Conservation (phyloP, 2,329 filamentous ascomycete species). For the Scedosporium minutisporum region DNA sequence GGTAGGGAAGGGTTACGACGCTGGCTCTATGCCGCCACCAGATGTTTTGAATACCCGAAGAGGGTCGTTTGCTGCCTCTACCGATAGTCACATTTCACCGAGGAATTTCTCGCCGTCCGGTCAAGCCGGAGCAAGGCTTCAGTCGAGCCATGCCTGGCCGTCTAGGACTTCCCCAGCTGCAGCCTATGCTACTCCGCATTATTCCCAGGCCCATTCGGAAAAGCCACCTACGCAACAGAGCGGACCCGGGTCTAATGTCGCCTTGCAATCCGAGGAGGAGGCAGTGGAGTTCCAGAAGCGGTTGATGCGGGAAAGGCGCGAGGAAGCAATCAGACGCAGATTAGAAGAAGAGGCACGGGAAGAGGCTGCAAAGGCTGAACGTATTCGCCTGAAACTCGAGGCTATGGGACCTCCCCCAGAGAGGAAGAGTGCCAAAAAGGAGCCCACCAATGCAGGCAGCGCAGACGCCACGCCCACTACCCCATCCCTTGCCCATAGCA, state of each 20-base stretch:
- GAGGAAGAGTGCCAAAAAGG: slow-evolving; percentile 47
- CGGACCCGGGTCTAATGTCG: neutral
- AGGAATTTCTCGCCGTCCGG: slow-evolving; percentile 29
- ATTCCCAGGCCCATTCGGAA: neutral
- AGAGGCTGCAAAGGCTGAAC: slow-evolving; percentile 60
- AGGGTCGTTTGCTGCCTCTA: slow-evolving; percentile 38
- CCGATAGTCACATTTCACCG: slow-evolving; percentile 41
- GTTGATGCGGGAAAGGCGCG: slow-evolving; percentile 63
- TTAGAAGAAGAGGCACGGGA: slow-evolving; percentile 61
- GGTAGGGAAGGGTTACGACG: slow-evolving; percentile 31
- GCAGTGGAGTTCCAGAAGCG: slow-evolving; percentile 57
- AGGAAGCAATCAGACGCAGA: slow-evolving; percentile 58
- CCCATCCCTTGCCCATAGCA: neutral
- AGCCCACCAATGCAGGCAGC: slow-evolving; percentile 32
- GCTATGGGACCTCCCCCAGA: slow-evolving; percentile 57
- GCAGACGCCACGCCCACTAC: slow-evolving; percentile 5
- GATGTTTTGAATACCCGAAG: slow-evolving; percentile 28
- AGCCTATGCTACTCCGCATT: slow-evolving; percentile 21
- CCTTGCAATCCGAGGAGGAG: slow-evolving; percentile 26
- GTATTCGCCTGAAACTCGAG: slow-evolving; percentile 63
- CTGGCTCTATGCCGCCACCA: slow-evolving; percentile 26
- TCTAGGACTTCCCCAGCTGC: slow-evolving; percentile 33
- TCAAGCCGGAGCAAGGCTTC: slow-evolving; percentile 13
- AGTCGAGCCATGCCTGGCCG: slow-evolving; percentile 11
- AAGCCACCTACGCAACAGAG: slow-evolving; percentile 21